Conservation (phyloP, 2,329 filamentous ascomycete species). For the Cladosporium sp. region DNA sequence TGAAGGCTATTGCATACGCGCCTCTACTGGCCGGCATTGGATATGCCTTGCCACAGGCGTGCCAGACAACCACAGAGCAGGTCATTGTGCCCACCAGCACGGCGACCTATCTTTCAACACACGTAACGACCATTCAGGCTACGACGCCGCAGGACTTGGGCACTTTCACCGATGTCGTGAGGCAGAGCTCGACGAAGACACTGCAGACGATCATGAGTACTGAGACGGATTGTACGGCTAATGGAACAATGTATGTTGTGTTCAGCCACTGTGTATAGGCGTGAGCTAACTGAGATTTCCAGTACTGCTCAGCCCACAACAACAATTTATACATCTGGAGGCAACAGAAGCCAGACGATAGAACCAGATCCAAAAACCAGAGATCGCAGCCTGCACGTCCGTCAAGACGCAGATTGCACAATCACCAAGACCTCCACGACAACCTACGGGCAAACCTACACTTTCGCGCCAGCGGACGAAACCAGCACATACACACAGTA, state of each 20-base stretch:
- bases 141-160: slow-evolving; percentile 23
- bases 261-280: not conserved
- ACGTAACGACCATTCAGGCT: slow-evolving; percentile 22
- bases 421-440: slow-evolving; percentile 26
- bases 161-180: slow-evolving; percentile 25
- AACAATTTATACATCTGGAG: slow-evolving; percentile 22
- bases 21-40: slow-evolving; percentile 20
- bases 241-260: slow-evolving; percentile 21
- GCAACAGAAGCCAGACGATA: not conserved
- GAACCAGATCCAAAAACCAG: not conserved
- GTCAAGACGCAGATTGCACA: slow-evolving; percentile 22
- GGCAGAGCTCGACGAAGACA: slow-evolving; percentile 26
- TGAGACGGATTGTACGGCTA: slow-evolving; percentile 20
- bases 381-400: slow-evolving; percentile 16
- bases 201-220: slow-evolving; percentile 26
- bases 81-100: slow-evolving; percentile 28
- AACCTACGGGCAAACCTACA: slow-evolving; percentile 27
- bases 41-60: slow-evolving; percentile 26
- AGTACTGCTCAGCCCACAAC: slow-evolving; percentile 16
- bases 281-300: slow-evolving; percentile 11
- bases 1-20: slow-evolving; percentile 21
- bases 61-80: slow-evolving; percentile 25
- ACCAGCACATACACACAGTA: slow-evolving; percentile 29
- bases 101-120: slow-evolving; percentile 26
- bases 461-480: slow-evolving; percentile 20